Evolutionary conservation across 2,329 filamentous ascomycete species (phyloP).

Genomic region (Claviceps capensis): DNA sequence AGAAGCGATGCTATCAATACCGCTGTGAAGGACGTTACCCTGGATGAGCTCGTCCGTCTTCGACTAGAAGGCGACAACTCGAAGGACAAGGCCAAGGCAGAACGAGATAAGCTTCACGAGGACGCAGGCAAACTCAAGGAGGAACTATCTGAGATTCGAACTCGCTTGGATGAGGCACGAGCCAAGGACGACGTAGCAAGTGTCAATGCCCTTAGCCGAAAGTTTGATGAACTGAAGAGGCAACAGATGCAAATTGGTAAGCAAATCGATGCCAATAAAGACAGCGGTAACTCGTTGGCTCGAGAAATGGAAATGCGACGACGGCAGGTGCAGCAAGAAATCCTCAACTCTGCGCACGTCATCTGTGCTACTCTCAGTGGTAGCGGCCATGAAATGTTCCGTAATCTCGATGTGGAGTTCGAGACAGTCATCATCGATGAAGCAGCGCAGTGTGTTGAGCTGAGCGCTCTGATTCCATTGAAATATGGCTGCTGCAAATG

Average conservation of each 20-base stretch:
- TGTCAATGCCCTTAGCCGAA: slow-evolving; percentile 49
- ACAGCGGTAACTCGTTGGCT: slow-evolving; percentile 66
- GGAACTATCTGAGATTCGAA: slow-evolving; percentile 56
- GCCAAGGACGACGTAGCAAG: slow-evolving; percentile 33
- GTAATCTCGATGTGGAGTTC: slow-evolving; percentile 86
- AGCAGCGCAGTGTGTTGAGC: slow-evolving; percentile 93
- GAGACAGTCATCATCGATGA: slow-evolving; percentile 98
- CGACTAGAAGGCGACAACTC: slow-evolving; percentile 50
- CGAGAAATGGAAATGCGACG: slow-evolving; percentile 79
- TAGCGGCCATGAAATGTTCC: slow-evolving; percentile 95
- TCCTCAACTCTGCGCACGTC: slow-evolving; percentile 81
- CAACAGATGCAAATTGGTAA: slow-evolving; percentile 61
- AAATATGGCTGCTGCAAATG: slow-evolving; percentile 97
- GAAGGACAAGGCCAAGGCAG: slow-evolving; percentile 40
- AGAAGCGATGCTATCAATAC: slow-evolving; percentile 85
- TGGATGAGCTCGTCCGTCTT: slow-evolving; percentile 79
- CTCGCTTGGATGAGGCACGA: slow-evolving; percentile 55
- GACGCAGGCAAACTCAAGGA: slow-evolving; percentile 62
- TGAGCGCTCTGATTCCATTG: slow-evolving; percentile 88
- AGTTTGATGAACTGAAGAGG: slow-evolving; percentile 66
- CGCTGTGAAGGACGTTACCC: slow-evolving; percentile 76
- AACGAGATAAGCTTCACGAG: slow-evolving; percentile 46
- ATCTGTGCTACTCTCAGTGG: slow-evolving; percentile 92
- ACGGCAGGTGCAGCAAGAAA: slow-evolving; percentile 75
- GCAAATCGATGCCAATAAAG: slow-evolving; percentile 76